Percentiles rank a stretch among this genome's conserved stretches.
Evolutionary conservation across 1,139 yeast genomes (phyloP).

Genomic region (Diutina mesorugosa): DNA sequence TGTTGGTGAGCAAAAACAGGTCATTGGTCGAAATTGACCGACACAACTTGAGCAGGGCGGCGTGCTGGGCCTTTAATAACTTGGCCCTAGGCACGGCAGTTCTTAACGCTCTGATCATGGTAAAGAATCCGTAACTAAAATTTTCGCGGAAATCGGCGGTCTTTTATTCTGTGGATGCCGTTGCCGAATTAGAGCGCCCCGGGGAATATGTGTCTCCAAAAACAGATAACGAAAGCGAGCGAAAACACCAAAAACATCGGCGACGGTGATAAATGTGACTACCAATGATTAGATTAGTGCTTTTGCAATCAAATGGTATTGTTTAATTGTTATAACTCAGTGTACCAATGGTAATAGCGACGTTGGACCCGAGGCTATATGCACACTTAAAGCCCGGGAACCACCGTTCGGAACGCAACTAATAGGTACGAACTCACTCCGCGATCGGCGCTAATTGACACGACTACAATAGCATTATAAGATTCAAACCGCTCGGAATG

Average conservation of each 20-base stretch:
- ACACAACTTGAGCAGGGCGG: constrained; percentile 1
- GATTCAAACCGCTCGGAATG: neutral
- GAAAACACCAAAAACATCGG: neutral
- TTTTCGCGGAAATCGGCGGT: constrained; percentile 1
- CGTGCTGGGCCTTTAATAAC: constrained; percentile 12
- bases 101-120: constrained; percentile 34
- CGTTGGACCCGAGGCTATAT: neutral
- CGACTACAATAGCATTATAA: neutral
- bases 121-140: neutral
- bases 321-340: neutral
- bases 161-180: neutral
- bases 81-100: constrained; percentile 24
- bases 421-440: neutral
- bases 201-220: neutral
- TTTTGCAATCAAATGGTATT: neutral
- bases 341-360: neutral
- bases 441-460: neutral
- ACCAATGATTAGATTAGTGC: neutral
- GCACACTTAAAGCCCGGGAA: neutral
- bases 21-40: constrained; percentile 30
- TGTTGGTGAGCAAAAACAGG: constrained; percentile 70
- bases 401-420: neutral
- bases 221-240: neutral
- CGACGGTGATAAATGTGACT: neutral
- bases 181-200: neutral